Base-by-base conservation (phyloP, 371 early-diverging fungal genomes). In the Lichtheimia hyalospora region DNA sequence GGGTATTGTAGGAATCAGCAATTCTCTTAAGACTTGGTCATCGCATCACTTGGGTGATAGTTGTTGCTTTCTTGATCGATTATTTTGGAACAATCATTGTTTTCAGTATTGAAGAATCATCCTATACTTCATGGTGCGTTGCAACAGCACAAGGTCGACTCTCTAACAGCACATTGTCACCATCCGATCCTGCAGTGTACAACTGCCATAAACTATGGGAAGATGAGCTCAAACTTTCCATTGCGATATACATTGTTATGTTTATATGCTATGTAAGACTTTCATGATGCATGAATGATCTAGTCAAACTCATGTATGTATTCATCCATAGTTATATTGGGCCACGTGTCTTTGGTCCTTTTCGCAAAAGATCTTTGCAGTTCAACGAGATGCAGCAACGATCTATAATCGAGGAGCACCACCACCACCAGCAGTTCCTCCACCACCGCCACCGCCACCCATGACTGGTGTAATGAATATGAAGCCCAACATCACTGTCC, bases 131-230 rank as follows among this genome's bases (percentile, higher is more conserved):
- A 16, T 74, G 74, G 74, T 77, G 77, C 53, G 39, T 67, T 0
- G 14, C 48, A 64, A 63, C 53, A 28, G 46, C 46, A 46, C 18
- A 18, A n/a, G 21, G 21, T 21, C n/a, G 46, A 5, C 46, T n/a
- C n/a, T 18, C 21, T 21, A 46, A 46, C n/a, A 46, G 46, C 46
- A 46, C 46, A 18, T 5, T 1, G 10, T 18, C 21, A 16, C 46
- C 46, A 8, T 0, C 50, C 23, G 28, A 24, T 16, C 73, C 79
- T 50, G 79, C 82, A 42, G 14, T 58, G 2, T 75, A 64, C 61
- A 69, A 75, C 25, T 75, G 75, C 54, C 58, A 70, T 10, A 71
- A 68, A 40, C 48, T 75, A 42, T 75, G 75, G 75, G 68, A 75
- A 52, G 70, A 75, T 53, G 75, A 75, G 46, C 46, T 75, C 40